Evolutionary conservation across 75 land plant genomes (phyloP), one percentile per base, ranked within the genome.

Genomic region (Chamaecyparis obtusa): DNA sequence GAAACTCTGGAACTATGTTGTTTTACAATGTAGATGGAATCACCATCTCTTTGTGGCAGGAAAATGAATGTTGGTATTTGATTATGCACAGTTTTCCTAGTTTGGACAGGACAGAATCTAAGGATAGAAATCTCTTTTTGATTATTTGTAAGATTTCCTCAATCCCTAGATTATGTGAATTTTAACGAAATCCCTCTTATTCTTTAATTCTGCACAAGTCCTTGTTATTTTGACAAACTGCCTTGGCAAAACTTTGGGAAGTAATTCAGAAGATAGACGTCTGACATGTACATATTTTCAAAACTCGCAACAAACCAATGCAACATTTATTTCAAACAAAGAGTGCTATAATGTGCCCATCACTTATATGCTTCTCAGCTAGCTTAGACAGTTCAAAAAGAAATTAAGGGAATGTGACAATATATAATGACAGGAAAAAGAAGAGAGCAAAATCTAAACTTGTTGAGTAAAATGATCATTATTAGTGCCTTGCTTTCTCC

Each of bases 391-490:
- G 48, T 3, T 46, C 51, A 46, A n/a, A 51, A 81, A 46, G 49
- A 21, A 81, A 81, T 81, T 3, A 44, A n/a, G 33, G 9, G 14
- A 46, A 32, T n/a, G 32, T 46, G 46, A 49, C 49, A 44, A 78
- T 78, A 81, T 83, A 80, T 72, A 44, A 75, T 88, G 3, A 55
- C 83, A 54, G 37, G 36, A 46, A 44, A 81, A 81, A 41, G 33
- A 81, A 78, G 43, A 78, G 44, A 81, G 3, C n/a, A 46, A 44
- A 81, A 55, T 48, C 46, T 54, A 9, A 49, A 88, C 79, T 15
- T 57, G 49, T 37, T 69, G 21, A 55, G 69, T 37, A 30, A 86
- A 44, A 54, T 33, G 79, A 81, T 81, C 24, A 10, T 19, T 39
- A 81, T 10, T 24, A 81, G 83, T 46, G 51, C 24, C 51, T 27